Evolutionary conservation across 2,329 filamentous ascomycete genomes (phyloP).

Genomic region (Cladophialophora chaetospira): DNA sequence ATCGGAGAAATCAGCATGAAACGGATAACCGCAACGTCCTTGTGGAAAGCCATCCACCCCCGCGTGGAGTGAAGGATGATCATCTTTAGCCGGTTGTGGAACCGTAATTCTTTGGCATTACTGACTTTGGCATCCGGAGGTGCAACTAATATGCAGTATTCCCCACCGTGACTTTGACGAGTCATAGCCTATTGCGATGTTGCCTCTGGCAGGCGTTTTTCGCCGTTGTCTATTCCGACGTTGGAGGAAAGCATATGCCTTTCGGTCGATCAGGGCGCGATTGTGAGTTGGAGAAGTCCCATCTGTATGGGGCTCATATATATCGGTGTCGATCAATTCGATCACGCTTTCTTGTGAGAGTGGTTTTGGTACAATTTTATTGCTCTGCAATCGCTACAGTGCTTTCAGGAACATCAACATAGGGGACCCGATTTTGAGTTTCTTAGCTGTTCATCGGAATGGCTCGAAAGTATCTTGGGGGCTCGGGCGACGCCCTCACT

Average conservation of each 20-base stretch:
- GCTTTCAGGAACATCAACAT: background rate
- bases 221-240: conserved; percentile 14
- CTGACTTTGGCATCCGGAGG: background rate
- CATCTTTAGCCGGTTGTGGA: background rate
- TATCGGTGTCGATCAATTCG: background rate
- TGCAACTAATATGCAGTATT: background rate
- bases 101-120: background rate
- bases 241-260: background rate
- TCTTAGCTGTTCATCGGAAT: conserved; percentile 34
- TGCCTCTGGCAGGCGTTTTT: conserved; percentile 1
- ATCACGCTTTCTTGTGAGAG: background rate
- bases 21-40: background rate
- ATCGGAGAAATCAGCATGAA: background rate
- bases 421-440: background rate
- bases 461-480: conserved; percentile 54
- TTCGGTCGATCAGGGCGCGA: conserved; percentile 11
- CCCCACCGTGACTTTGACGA: background rate
- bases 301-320: background rate
- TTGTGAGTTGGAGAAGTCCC: background rate
- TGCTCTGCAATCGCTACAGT: background rate
- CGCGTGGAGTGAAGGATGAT: conserved; percentile 5
- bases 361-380: background rate
- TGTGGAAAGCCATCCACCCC: background rate
- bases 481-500: conserved; percentile 53
- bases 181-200: conserved; percentile 7